Evolutionary conservation across 805 yeast species (phyloP).

Genomic region (Schwanniomyces yamadae): DNA sequence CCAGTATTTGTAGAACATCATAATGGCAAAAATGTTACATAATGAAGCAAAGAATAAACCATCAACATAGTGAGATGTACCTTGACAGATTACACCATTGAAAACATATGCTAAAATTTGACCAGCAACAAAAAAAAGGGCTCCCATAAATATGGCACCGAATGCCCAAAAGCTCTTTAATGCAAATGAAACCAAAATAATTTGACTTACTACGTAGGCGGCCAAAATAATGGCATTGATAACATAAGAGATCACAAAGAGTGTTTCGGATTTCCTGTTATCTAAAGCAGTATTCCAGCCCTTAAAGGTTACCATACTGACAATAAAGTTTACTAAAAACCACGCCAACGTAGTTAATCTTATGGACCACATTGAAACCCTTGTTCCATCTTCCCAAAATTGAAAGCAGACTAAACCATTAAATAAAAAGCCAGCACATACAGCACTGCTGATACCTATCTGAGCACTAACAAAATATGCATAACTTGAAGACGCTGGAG

Average conservation of each 20-base stretch:
- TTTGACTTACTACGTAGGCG: slow-evolving; percentile 64
- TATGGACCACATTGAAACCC: slow-evolving; percentile 55
- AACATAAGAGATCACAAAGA: slow-evolving; percentile 70
- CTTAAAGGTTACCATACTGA: slow-evolving; percentile 72
- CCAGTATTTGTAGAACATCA: slow-evolving; percentile 98
- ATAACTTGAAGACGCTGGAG: slow-evolving; percentile 74
- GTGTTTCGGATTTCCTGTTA: slow-evolving; percentile 55
- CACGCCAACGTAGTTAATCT: slow-evolving; percentile 53
- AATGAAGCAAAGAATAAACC: slow-evolving; percentile 84
- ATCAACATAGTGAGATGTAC: slow-evolving; percentile 82
- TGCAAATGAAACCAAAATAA: slow-evolving; percentile 63
- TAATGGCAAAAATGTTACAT: slow-evolving; percentile 74
- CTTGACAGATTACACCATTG: slow-evolving; percentile 62
- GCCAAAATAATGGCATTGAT: slow-evolving; percentile 66
- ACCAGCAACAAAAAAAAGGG: slow-evolving; percentile 75
- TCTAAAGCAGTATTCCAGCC: slow-evolving; percentile 53
- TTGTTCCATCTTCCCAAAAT: slow-evolving; percentile 93
- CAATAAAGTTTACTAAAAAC: slow-evolving; percentile 64
- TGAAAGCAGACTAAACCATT: slow-evolving; percentile 84
- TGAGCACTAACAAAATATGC: slow-evolving; percentile 85
- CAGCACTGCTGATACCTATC: slow-evolving; percentile 67
- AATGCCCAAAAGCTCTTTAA: slow-evolving; percentile 83
- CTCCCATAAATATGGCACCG: slow-evolving; percentile 75
- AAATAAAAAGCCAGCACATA: slow-evolving; percentile 65
- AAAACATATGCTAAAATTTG: slow-evolving; percentile 74